These are phyloP conservation scores for Aureobasidium sp. DNA, from an alignment of 2,329 filamentous ascomycete species.

Conservation along the genomic window DNA sequence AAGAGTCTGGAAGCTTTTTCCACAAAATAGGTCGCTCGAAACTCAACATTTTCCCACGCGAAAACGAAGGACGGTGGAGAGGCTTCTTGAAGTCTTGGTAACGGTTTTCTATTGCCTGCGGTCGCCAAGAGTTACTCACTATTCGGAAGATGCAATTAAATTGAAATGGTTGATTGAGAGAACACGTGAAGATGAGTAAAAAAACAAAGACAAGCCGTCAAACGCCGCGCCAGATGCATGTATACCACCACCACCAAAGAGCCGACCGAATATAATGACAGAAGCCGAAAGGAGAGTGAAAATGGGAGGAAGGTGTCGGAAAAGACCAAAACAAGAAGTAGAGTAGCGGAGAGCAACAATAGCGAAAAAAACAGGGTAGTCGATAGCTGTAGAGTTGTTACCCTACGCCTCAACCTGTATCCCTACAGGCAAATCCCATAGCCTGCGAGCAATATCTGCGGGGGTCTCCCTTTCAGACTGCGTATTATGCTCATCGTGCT, in stretches of 20 bases:
- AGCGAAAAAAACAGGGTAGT: background rate
- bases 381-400: background rate
- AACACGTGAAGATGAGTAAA: background rate
- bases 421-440: constrained; percentile 38
- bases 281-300: background rate
- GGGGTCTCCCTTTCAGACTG: constrained; percentile 33
- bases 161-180: too few species aligned
- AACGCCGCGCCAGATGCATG: constrained; percentile 17
- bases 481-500: constrained; percentile 25
- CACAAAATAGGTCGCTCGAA: background rate
- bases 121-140: background rate
- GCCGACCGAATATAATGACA: background rate
- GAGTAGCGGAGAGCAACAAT: background rate
- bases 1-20: background rate
- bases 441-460: constrained; percentile 42
- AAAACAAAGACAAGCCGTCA: background rate
- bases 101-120: constrained; percentile 6
- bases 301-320: background rate
- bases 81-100: background rate
- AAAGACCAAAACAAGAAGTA: background rate
- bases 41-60: too few species aligned
- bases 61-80: background rate
- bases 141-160: too few species aligned
- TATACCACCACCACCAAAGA: background rate
- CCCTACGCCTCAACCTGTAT: constrained; percentile 14